phyloP scores from a whole-genome alignment of 768 basidiomycete genomes.

The Mycena olivaceomarginata region DNA sequence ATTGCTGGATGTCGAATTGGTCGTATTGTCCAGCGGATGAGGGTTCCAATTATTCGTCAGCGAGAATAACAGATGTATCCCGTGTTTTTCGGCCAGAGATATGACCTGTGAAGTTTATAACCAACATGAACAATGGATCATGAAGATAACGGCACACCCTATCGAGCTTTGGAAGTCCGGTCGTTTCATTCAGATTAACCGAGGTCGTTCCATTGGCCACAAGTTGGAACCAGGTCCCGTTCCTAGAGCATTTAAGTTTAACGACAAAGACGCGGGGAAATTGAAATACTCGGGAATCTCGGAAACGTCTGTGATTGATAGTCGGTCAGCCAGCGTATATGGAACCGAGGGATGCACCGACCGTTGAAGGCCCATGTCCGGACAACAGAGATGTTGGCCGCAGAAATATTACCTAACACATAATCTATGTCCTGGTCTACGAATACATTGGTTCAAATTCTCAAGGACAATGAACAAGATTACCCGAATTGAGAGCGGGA shows the following conservation, averaged over 20 bases:
- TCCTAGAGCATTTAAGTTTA: constrained; percentile 50
- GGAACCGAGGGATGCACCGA: constrained; percentile 43
- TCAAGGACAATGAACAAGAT: constrained; percentile 35
- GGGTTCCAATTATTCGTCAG: constrained; percentile 81
- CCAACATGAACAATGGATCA: constrained; percentile 49
- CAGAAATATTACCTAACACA: constrained; percentile 75
- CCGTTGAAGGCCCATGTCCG: constrained; percentile 87
- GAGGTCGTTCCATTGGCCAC: constrained; percentile 72
- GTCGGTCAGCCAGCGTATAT: constrained; percentile 7
- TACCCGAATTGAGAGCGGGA: constrained; percentile 67
- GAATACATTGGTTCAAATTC: background rate
- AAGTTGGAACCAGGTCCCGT: constrained; percentile 80
- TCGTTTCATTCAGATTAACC: constrained; percentile 73
- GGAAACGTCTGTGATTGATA: constrained; percentile 29
- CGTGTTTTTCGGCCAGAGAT: constrained; percentile 67
- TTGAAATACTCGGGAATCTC: constrained; percentile 26
- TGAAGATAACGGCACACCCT: constrained; percentile 56
- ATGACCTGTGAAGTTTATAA: constrained; percentile 47
- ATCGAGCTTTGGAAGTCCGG: constrained; percentile 79
- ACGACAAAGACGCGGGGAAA: background rate
- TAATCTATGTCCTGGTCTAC: constrained; percentile 71
- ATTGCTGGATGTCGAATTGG: constrained; percentile 41
- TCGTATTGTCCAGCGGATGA: constrained; percentile 52
- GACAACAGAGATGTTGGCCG: constrained; percentile 74
- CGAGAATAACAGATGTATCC: constrained; percentile 71